Evolutionary conservation across 495 filamentous ascomycete genomes (phyloP).

Genomic region (Aspergillus ellipticus): DNA sequence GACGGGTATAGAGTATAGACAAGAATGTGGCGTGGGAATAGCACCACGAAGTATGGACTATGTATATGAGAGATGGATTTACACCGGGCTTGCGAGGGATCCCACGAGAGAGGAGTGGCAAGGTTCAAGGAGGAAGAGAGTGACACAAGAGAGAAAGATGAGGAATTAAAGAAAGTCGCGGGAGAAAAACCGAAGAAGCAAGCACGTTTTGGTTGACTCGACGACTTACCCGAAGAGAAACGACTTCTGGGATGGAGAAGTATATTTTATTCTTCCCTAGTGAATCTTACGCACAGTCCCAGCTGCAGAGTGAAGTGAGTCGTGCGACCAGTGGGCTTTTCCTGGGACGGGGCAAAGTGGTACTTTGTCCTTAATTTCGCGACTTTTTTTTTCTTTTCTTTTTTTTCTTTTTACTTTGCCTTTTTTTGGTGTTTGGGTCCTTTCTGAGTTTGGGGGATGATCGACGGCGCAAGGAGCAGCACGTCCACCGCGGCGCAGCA

Average conservation of each 20-base stretch:
- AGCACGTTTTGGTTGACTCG: neutral
- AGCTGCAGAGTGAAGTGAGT: constrained; percentile 13
- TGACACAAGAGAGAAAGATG: constrained; percentile 3
- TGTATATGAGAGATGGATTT: neutral
- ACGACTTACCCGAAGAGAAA: neutral
- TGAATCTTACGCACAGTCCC: constrained; percentile 15
- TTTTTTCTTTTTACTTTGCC: constrained; percentile 10
- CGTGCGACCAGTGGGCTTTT: constrained; percentile 17
- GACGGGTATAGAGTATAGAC: neutral
- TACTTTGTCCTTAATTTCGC: neutral
- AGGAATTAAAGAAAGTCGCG: neutral
- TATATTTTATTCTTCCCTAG: neutral
- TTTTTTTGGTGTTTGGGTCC: constrained; percentile 8
- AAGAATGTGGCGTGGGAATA: neutral
- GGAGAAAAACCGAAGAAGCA: neutral
- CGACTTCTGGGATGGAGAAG: neutral
- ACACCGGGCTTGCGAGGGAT: neutral
- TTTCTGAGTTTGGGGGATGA: constrained; percentile 18
- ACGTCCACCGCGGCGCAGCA: neutral
- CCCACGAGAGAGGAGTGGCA: constrained; percentile 4
- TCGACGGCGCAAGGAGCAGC: constrained; percentile 14
- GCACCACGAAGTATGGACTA: neutral
- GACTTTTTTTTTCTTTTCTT: neutral
- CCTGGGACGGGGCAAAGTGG: neutral
- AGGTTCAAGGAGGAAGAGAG: neutral